Conservation (phyloP, 352 stramenopile genomes). For the Pythium guiyangense region DNA sequence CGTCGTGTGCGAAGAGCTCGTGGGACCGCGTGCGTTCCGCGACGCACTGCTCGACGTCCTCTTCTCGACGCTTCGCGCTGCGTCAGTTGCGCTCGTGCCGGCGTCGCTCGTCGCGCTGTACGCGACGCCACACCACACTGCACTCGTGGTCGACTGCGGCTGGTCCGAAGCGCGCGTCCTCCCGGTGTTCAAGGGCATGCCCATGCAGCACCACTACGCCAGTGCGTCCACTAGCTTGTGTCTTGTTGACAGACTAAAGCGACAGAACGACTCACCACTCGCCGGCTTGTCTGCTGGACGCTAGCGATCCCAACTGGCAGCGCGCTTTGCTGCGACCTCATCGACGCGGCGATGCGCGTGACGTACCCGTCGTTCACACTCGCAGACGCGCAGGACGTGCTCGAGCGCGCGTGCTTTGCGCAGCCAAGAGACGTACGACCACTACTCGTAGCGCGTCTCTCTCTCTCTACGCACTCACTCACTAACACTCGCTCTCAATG, state of each 20-base stretch:
- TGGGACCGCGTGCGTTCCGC: slow-evolving; percentile 52
- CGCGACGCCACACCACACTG: slow-evolving; percentile 67
- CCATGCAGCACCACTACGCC: slow-evolving; percentile 61
- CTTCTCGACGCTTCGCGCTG: slow-evolving; percentile 59
- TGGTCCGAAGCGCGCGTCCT: slow-evolving; percentile 70
- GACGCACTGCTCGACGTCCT: slow-evolving; percentile 60
- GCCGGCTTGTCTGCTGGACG: too few relatives aligned
- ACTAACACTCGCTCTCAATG: neutral
- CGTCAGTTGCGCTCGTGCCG: slow-evolving; percentile 63
- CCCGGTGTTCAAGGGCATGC: slow-evolving; percentile 81
- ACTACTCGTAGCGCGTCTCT: neutral
- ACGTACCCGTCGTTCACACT: slow-evolving; percentile 13
- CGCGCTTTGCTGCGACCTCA: slow-evolving; percentile 35
- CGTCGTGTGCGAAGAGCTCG: slow-evolving; percentile 76
- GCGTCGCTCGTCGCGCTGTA: slow-evolving; percentile 62
- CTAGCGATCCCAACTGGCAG: slow-evolving; percentile 44
- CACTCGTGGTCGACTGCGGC: slow-evolving; percentile 75
- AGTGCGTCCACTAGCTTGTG: slow-evolving; percentile 22
- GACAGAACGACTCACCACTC: neutral
- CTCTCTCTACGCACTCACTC: neutral
- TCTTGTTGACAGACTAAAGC: neutral
- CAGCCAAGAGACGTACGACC: slow-evolving; percentile 34
- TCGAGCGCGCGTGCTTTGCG: slow-evolving; percentile 74
- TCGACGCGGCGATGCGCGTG: slow-evolving; percentile 24
- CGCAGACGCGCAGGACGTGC: slow-evolving; percentile 45